phyloP scores from a whole-genome alignment of 768 basidiomycete genomes.

The Tylopilus plumbeoviolaceoides region DNA sequence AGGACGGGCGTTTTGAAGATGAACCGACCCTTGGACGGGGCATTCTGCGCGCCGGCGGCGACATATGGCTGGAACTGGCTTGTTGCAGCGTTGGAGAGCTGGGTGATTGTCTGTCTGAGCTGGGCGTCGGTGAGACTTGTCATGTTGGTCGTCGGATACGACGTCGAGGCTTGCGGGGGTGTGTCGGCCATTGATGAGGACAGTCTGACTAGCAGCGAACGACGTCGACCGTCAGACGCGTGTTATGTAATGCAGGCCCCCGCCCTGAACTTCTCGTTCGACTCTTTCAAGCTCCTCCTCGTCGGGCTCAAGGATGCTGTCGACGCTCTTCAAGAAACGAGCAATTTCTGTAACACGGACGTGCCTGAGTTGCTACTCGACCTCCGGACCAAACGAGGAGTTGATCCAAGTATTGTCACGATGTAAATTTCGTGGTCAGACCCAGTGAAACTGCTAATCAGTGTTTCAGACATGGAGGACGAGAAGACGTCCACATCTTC shows the following conservation, averaged over 20 bases:
- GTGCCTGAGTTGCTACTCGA: constrained; percentile 17
- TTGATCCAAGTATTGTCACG: constrained; percentile 39
- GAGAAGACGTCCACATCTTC: constrained; percentile 34
- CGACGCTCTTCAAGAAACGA: constrained; percentile 10
- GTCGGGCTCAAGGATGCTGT: constrained; percentile 17
- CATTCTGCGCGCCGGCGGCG: constrained; percentile 27
- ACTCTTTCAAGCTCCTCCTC: not conserved
- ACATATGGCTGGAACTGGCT: constrained; percentile 34
- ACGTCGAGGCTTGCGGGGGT: constrained; percentile 23
- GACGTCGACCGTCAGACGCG: constrained; percentile 13
- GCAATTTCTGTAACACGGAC: not conserved
- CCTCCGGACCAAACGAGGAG: constrained; percentile 32
- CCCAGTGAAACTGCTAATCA: not conserved
- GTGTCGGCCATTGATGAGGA: constrained; percentile 26
- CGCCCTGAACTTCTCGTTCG: not conserved
- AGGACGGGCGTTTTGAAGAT: not conserved
- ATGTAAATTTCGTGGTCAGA: constrained; percentile 31
- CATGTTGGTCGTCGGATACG: constrained; percentile 34
- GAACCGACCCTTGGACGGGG: constrained; percentile 28
- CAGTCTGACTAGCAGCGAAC: not conserved
- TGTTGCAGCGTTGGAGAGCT: constrained; percentile 40
- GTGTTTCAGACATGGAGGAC: constrained; percentile 35
- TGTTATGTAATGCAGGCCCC: constrained; percentile 22
- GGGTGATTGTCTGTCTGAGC: constrained; percentile 58
- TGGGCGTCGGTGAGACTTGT: constrained; percentile 57